These are phyloP conservation scores for Bipolaris oryzae DNA, from an alignment of 2,329 filamentous ascomycete genomes.

Conservation along the genomic window DNA sequence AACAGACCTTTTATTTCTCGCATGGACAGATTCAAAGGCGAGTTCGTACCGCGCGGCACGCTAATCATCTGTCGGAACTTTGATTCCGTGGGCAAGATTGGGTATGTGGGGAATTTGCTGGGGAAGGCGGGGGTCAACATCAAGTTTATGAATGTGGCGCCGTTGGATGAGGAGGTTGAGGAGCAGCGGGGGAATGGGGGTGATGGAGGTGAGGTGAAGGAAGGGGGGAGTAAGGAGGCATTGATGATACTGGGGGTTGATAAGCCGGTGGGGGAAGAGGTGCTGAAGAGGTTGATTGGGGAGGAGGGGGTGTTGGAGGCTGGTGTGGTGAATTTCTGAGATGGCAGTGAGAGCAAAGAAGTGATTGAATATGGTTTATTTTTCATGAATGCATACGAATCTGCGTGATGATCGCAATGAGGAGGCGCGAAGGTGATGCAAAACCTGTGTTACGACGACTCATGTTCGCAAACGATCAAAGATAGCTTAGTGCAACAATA, in stretches of 20 bases:
- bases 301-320: slow-evolving; percentile 60
- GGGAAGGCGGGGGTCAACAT: slow-evolving; percentile 77
- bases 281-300: slow-evolving; percentile 56
- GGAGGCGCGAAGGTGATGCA: no score
- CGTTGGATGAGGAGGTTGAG: slow-evolving; percentile 54
- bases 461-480: no score
- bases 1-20: slow-evolving; percentile 72
- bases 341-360: no score
- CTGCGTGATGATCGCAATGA: no score
- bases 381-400: no score
- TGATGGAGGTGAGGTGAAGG: neutral
- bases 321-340: slow-evolving; percentile 55
- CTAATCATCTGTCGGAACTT: slow-evolving; percentile 82
- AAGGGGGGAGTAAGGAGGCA: slow-evolving; percentile 64
- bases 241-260: slow-evolving; percentile 82
- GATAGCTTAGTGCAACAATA: no score
- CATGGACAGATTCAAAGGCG: slow-evolving; percentile 74
- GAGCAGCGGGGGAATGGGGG: slow-evolving; percentile 32
- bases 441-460: no score
- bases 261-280: slow-evolving; percentile 64
- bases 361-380: no score
- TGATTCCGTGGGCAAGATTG: slow-evolving; percentile 82
- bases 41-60: slow-evolving; percentile 74
- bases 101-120: slow-evolving; percentile 73
- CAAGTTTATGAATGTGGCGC: slow-evolving; percentile 76